Percentiles rank a stretch among this genome's conserved stretches.
Evolutionary conservation across 352 stramenopile genomes (phyloP).

Genomic region (Phytophthora vignae): DNA sequence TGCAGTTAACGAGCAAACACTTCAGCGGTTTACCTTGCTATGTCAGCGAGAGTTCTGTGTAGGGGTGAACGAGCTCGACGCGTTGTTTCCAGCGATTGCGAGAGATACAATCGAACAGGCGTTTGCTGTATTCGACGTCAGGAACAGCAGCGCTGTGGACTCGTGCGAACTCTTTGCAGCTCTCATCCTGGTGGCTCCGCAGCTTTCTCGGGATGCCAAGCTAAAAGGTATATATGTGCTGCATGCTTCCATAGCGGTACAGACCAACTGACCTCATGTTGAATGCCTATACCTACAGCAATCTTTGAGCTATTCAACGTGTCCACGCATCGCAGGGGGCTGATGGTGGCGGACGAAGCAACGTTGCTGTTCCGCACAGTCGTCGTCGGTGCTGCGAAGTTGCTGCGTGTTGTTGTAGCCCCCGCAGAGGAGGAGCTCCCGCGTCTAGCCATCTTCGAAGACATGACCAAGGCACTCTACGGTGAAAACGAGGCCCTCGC

Average conservation of each 20-base stretch:
- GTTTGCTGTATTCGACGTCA: conserved; percentile 30
- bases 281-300: too few relatives aligned
- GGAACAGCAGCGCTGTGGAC: conserved; percentile 15
- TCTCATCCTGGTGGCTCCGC: conserved; percentile 27
- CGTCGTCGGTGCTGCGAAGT: conserved; percentile 16
- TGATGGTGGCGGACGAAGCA: conserved; percentile 43
- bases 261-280: too few relatives aligned
- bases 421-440: conserved; percentile 1
- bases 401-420: conserved; percentile 2
- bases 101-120: conserved; percentile 6
- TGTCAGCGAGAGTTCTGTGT: conserved; percentile 25
- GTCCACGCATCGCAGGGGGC: conserved; percentile 35
- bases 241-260: background rate
- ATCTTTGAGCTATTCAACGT: conserved; percentile 46
- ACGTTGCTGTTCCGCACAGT: conserved; percentile 42
- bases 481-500: conserved; percentile 37
- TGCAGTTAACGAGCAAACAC: conserved; percentile 20
- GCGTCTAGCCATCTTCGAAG: conserved; percentile 26
- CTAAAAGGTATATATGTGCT: conserved; percentile 14
- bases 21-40: conserved; percentile 15
- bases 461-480: conserved; percentile 41
- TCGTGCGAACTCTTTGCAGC: conserved; percentile 34
- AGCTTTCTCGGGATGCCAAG: conserved; percentile 31
- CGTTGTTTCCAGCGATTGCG: conserved; percentile 13
- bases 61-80: conserved; percentile 3